Base-by-base conservation (phyloP, 1,284 basidiomycete genomes). In the Volvariella surrecta region DNA sequence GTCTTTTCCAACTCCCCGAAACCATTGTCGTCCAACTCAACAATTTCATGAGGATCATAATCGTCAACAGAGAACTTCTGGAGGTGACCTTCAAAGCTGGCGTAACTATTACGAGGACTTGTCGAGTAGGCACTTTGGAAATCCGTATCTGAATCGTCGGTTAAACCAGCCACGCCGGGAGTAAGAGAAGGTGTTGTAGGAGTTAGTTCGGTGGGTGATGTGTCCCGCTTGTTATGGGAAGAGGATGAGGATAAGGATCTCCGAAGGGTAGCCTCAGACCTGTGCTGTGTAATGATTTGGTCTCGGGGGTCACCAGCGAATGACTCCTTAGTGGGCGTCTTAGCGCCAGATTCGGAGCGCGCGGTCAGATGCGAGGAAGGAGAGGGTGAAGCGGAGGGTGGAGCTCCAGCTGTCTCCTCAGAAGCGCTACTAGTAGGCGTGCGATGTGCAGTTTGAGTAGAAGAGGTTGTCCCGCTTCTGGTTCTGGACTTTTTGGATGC, bases 111-210 rank as follows among this genome's bases (percentile, higher is more conserved):
- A 2, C 82, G 71, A 9, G 84, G 82, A 53, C 82, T 85, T 1
- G 72, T 63, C 3, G 84, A 87, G 59, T 85, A 88, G 31, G 86
- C 85, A 51, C 85, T 89, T 60, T 87, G 84, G 59, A 89, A 89
- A 54, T 89, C 85, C 13, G 82, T 82, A 53, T 89, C 85, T 22
- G 85, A 87, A 51, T 87, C 86, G 50, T 89, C 85, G 8, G 85
- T 82, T 18, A 70, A 66, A 10, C 59, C 59, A 30, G 68, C 64
- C 16, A 67, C 52, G 1, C 60, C 59, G 2, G 67, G 62, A 1
- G 69, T 69, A 41, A 69, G 58, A 15, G 68, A 62, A 15, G 69
- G 67, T 3, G 66, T 66, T 21, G 60, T 57, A 3, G 66, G 63
- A 17, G 63, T 60, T 18, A 49, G 34, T 32, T 58, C 55, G 11